These are phyloP conservation scores for Blumeria graminis DNA, from an alignment of 2,329 filamentous ascomycete species.

Conservation along the genomic window DNA sequence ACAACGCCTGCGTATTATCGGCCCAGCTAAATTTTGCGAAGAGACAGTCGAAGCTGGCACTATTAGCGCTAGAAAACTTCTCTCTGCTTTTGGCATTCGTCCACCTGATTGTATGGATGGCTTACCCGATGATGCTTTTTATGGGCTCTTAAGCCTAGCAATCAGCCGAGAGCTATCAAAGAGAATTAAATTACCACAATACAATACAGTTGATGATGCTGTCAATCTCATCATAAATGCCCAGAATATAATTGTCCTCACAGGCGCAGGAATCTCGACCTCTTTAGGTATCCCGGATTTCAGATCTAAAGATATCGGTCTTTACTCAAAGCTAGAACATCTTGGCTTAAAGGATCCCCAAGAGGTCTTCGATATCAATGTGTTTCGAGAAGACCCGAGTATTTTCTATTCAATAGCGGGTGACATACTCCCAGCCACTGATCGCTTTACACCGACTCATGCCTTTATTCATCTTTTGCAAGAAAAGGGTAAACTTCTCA, in stretches of 20 bases:
- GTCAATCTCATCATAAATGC: conserved; percentile 49
- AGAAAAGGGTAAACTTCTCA: conserved; percentile 68
- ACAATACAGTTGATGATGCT: conserved; percentile 75
- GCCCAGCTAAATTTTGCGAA: conserved; percentile 54
- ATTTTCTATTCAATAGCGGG: conserved; percentile 84
- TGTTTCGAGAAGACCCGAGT: conserved; percentile 66
- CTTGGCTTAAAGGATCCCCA: conserved; percentile 61
- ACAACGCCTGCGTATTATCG: conserved; percentile 47
- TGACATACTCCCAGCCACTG: conserved; percentile 62
- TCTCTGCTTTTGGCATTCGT: conserved; percentile 63
- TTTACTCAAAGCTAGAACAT: conserved; percentile 66
- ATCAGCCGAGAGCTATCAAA: conserved; percentile 62
- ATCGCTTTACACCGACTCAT: conserved; percentile 75
- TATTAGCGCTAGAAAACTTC: conserved; percentile 58
- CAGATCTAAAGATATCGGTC: conserved; percentile 72
- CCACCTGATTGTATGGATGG: conserved; percentile 53
- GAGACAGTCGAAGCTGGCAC: conserved; percentile 43
- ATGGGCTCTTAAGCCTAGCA: conserved; percentile 48
- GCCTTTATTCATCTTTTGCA: conserved; percentile 80
- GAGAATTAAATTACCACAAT: conserved; percentile 52
- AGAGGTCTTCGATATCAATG: conserved; percentile 77
- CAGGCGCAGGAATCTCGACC: conserved; percentile 88
- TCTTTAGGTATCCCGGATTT: conserved; percentile 95
- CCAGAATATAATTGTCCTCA: conserved; percentile 76
- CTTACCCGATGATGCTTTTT: conserved; percentile 48